These are phyloP conservation scores for Helminthosporium solani DNA, from an alignment of 2,329 filamentous ascomycete genomes.

Conservation along the genomic window DNA sequence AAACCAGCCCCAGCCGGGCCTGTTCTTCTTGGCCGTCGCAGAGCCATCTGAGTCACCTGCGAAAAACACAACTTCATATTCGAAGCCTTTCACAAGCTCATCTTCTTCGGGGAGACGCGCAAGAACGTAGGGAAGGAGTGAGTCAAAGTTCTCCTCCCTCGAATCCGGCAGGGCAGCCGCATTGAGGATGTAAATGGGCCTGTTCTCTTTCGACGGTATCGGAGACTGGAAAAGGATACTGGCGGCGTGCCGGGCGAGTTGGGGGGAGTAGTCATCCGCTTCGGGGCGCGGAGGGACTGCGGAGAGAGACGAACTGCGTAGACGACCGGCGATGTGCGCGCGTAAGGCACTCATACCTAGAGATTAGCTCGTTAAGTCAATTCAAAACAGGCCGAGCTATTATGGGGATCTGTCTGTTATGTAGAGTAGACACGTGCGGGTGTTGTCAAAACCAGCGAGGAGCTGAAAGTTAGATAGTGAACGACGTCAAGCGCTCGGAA, in stretches of 20 bases:
- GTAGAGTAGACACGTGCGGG: slow-evolving; percentile 1
- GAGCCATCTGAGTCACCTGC: slow-evolving; percentile 54
- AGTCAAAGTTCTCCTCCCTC: slow-evolving; percentile 56
- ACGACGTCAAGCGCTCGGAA: neutral
- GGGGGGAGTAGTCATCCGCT: slow-evolving; percentile 50
- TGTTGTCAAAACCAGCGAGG: neutral
- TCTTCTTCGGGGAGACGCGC: slow-evolving; percentile 57
- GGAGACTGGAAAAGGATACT: slow-evolving; percentile 57
- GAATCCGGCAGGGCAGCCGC: slow-evolving; percentile 58
- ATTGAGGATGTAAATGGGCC: slow-evolving; percentile 57
- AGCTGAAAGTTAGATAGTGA: slow-evolving; percentile 7
- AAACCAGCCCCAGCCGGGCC: slow-evolving; percentile 58
- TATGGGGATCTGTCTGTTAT: neutral
- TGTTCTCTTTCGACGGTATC: slow-evolving; percentile 50
- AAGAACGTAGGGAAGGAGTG: slow-evolving; percentile 56
- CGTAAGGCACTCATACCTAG: slow-evolving; percentile 41
- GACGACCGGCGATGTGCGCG: slow-evolving; percentile 39
- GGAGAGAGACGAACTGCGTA: slow-evolving; percentile 48
- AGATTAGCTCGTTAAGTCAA: neutral
- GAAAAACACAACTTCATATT: slow-evolving; percentile 60
- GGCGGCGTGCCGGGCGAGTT: slow-evolving; percentile 52
- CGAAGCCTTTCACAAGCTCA: slow-evolving; percentile 54
- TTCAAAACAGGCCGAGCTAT: neutral
- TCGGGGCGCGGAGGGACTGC: slow-evolving; percentile 49
- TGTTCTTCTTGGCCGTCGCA: slow-evolving; percentile 49